These are phyloP conservation scores for Biscogniauxia mediterranea DNA, from an alignment of 2,329 filamentous ascomycete genomes.

Conservation along the genomic window DNA sequence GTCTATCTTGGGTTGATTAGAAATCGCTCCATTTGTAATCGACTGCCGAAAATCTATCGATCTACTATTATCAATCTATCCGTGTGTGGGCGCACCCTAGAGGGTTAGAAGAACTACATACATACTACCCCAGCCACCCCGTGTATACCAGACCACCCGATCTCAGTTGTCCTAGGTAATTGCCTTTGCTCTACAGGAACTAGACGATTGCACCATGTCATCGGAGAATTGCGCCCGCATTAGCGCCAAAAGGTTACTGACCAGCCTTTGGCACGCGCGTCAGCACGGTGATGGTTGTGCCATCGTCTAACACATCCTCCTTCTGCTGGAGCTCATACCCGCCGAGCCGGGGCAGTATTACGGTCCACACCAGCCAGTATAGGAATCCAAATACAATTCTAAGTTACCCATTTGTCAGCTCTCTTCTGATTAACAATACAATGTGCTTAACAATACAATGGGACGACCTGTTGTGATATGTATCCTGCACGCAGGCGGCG, in stretches of 20 bases:
- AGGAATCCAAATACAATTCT: conserved; percentile 57
- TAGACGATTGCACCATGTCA: conserved; percentile 1
- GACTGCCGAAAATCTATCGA: not conserved
- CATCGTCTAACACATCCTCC: conserved; percentile 59
- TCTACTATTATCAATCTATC: not conserved
- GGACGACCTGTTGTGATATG: not conserved
- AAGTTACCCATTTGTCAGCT: conserved; percentile 18
- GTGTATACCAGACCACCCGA: conserved; percentile 4
- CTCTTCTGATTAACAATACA: not conserved
- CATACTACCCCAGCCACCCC: not conserved
- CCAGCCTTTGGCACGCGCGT: conserved; percentile 33
- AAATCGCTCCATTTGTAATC: conserved; percentile 25
- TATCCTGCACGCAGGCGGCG: not conserved
- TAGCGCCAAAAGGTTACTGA: conserved; percentile 7
- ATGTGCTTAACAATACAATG: conserved; percentile 3
- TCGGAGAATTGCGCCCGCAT: conserved; percentile 11
- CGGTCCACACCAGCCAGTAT: conserved; percentile 70
- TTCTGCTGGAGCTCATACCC: conserved; percentile 64
- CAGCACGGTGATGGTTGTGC: conserved; percentile 63
- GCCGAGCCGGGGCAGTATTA: conserved; percentile 56
- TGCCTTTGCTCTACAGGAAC: not conserved
- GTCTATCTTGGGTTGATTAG: conserved; percentile 16
- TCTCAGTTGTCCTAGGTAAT: not conserved
- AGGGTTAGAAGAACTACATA: not conserved
- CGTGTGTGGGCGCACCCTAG: not conserved